Base-by-base conservation (phyloP, 495 filamentous ascomycete genomes). In the Podospora pseudoanserina region DNA sequence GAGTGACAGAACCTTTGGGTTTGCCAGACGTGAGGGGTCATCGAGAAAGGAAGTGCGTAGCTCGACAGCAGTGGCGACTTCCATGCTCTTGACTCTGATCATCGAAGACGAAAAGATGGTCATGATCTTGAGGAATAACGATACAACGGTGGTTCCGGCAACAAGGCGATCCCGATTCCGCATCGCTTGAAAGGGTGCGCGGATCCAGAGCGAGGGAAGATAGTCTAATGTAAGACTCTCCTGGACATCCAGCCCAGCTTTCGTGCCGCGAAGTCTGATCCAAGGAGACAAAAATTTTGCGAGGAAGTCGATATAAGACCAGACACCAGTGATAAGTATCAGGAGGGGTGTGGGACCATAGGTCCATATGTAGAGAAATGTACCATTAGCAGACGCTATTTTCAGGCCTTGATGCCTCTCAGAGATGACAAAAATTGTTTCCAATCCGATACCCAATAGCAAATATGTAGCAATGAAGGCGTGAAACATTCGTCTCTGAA, bases 101-200 rank as follows among this genome's bases (percentile, higher is more conserved):
- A 64, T 6, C 13, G 61, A 64, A 9, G 61, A 49, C 27, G 61
- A 34, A n/a, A 64, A 64, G 27, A 64, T 64, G 30, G 19, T 34
- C 34, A 64, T 64, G 28, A 44, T 18, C 2, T 15, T 34, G 61
- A 64, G 32, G 2, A 64, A 23, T 3, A 34, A 18, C 4, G 61
- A 64, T 18, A 64, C 9, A 7, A 64, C 5, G 15, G 61, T 5
- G 7, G 61, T 64, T 34, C 26, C 30, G 4, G 28, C 30, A 23
- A 64, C 28, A 19, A 49, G 19, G 19, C 9, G 0, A 44, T 64
- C 61, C 9, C 61, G 26, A 3, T 64, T 64, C n/a, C 30, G 7
- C 7, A 64, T 34, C 0, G 61, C 30, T 30, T 49, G 27, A 30
- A 64, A 39, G 5, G 61, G 61, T 44, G 39, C 28, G 4, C 19